These are phyloP conservation scores for Ganoderma leucocontextum DNA, from an alignment of 1,284 basidiomycete genomes.

Conservation along the genomic window DNA sequence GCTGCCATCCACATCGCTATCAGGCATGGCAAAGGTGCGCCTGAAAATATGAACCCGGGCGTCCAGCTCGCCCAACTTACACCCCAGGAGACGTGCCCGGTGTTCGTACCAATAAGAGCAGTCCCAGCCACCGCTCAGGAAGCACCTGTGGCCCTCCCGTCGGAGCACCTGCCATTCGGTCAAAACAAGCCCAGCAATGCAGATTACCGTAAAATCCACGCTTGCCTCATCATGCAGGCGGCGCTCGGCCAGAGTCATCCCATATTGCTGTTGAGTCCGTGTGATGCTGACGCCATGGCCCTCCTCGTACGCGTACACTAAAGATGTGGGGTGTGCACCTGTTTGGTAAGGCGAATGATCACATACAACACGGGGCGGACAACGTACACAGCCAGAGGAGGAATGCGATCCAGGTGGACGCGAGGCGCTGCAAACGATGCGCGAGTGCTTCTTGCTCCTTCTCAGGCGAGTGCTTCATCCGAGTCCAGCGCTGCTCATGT, in stretches of 20 bases:
- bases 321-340: too few species aligned
- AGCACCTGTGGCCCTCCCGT: too few species aligned
- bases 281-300: too few species aligned
- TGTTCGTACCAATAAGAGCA: not conserved
- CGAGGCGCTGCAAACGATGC: not conserved
- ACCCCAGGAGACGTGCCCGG: not conserved
- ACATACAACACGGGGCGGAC: too few species aligned
- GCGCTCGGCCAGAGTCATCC: too few species aligned
- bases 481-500: not conserved
- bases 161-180: too few species aligned
- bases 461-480: not conserved
- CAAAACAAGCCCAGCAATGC: too few species aligned
- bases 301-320: too few species aligned
- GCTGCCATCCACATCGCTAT: not conserved
- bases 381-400: not conserved
- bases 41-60: not conserved
- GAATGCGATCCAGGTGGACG: not conserved
- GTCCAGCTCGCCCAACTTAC: not conserved
- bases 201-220: too few species aligned
- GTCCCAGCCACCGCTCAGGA: not conserved
- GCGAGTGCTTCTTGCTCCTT: not conserved
- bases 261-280: too few species aligned
- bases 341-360: not conserved
- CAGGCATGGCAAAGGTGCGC: not conserved
- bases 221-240: too few species aligned